Conservation (phyloP, 2,329 filamentous ascomycete genomes). For the Cytospora piceae region DNA sequence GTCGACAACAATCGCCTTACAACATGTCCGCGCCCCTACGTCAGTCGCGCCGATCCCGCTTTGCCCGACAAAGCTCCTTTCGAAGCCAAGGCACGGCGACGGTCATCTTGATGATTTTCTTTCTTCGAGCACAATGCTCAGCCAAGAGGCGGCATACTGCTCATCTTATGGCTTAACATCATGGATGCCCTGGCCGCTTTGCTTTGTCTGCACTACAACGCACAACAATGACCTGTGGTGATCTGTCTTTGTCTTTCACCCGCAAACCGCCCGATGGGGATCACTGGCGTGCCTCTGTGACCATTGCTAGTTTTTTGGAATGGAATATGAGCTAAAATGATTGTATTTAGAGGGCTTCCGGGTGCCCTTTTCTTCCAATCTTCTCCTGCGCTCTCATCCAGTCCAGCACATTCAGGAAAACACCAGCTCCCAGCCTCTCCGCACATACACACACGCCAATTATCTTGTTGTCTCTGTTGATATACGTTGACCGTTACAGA, state of each 20-base stretch:
- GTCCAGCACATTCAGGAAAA: background rate
- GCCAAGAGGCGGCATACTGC: background rate
- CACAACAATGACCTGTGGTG: background rate
- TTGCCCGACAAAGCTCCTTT: background rate
- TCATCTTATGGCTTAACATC: background rate
- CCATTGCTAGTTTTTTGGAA: too few species aligned
- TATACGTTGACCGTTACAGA: background rate
- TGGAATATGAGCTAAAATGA: background rate
- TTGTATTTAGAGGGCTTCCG: background rate
- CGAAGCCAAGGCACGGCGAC: background rate
- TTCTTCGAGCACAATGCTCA: background rate
- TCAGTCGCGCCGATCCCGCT: background rate
- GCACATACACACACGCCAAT: background rate
- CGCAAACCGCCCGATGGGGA: background rate
- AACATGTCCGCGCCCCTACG: background rate
- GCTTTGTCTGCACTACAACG: constrained; percentile 5
- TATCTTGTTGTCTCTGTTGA: background rate
- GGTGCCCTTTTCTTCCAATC: background rate
- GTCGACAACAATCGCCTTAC: background rate
- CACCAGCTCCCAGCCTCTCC: background rate
- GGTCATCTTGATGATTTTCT: background rate
- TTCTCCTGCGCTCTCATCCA: background rate
- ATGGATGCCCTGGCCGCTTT: background rate
- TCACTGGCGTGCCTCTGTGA: background rate
- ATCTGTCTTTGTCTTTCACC: background rate